These are phyloP conservation scores for Arthonia radiata DNA, from an alignment of 495 filamentous ascomycete genomes.

Conservation along the genomic window DNA sequence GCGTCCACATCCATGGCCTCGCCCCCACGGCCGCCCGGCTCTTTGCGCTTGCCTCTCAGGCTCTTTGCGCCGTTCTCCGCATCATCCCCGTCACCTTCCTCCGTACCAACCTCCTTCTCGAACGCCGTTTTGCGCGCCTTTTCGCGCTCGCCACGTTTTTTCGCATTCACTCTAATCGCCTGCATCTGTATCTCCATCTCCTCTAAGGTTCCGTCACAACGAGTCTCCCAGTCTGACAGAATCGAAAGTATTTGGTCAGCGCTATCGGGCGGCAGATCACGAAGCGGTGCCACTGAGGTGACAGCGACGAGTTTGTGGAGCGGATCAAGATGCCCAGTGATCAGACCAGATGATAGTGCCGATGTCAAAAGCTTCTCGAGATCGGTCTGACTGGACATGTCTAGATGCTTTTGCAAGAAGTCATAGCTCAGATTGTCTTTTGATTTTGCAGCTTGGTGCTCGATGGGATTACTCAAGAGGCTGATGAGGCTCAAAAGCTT, in stretches of 20 bases:
- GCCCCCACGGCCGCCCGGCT: too few relatives aligned
- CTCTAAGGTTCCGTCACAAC: constrained; percentile 47
- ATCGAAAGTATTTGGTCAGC: constrained; percentile 38
- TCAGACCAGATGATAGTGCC: constrained; percentile 63
- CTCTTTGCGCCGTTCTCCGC: too few relatives aligned
- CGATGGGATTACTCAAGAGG: too few relatives aligned
- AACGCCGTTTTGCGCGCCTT: too few relatives aligned
- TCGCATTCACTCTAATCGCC: constrained; percentile 27
- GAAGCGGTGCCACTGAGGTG: constrained; percentile 55
- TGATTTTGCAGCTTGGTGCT: too few relatives aligned
- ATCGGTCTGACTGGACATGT: constrained; percentile 36
- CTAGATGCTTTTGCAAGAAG: constrained; percentile 37
- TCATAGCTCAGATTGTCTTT: constrained; percentile 48
- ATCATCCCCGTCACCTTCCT: too few relatives aligned
- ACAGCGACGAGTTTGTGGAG: constrained; percentile 44
- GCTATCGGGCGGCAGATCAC: constrained; percentile 51
- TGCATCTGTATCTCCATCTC: constrained; percentile 52
- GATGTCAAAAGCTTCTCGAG: constrained; percentile 81
- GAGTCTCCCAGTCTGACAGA: constrained; percentile 46
- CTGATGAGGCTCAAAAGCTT: constrained; percentile 73
- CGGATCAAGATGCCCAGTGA: constrained; percentile 64
- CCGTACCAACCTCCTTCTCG: too few relatives aligned
- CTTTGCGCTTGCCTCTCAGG: too few relatives aligned
- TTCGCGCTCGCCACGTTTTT: too few relatives aligned
- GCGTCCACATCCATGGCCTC: too few relatives aligned